phyloP scores from a whole-genome alignment of 106 monocot genomes.

The Allium fistulosum region DNA sequence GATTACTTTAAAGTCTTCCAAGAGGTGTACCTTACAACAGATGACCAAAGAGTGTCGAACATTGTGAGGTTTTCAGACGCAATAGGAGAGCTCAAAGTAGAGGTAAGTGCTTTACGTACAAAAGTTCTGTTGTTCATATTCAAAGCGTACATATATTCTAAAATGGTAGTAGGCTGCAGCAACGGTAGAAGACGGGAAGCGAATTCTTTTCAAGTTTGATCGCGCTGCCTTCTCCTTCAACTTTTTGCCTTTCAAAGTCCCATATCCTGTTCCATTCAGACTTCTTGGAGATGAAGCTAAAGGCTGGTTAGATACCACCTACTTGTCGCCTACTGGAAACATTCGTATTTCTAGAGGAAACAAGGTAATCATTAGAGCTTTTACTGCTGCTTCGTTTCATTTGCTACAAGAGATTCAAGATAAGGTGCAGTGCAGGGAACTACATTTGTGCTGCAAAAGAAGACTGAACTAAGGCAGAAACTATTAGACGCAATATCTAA shows the following conservation, averaged over 20 bases:
- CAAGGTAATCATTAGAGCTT: slow-evolving; percentile 44
- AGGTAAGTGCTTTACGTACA: slow-evolving; percentile 33
- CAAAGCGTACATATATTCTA: neutral
- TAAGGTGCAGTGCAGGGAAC: slow-evolving; percentile 79
- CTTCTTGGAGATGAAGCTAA: slow-evolving; percentile 98
- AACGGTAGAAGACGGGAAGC: slow-evolving; percentile 62
- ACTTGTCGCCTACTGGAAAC: slow-evolving; percentile 73
- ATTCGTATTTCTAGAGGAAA: slow-evolving; percentile 94
- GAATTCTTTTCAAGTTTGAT: slow-evolving; percentile 85
- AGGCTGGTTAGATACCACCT: slow-evolving; percentile 98
- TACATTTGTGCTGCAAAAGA: slow-evolving; percentile 90
- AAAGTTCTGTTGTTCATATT: no score
- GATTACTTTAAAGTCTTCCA: slow-evolving; percentile 88
- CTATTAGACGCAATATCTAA: slow-evolving; percentile 65
- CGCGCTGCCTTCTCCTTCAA: slow-evolving; percentile 92
- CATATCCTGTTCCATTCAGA: slow-evolving; percentile 92
- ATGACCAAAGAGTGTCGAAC: slow-evolving; percentile 86
- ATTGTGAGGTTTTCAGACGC: slow-evolving; percentile 86
- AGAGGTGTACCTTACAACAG: slow-evolving; percentile 75
- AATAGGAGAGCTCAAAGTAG: slow-evolving; percentile 93
- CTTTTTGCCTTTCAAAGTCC: slow-evolving; percentile 93
- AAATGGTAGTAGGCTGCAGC: slow-evolving; percentile 63
- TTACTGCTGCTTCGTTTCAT: neutral
- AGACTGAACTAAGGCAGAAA: slow-evolving; percentile 67
- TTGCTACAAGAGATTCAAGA: slow-evolving; percentile 11